Base-by-base conservation (phyloP, 768 basidiomycete species). In the Collybia sordida region DNA sequence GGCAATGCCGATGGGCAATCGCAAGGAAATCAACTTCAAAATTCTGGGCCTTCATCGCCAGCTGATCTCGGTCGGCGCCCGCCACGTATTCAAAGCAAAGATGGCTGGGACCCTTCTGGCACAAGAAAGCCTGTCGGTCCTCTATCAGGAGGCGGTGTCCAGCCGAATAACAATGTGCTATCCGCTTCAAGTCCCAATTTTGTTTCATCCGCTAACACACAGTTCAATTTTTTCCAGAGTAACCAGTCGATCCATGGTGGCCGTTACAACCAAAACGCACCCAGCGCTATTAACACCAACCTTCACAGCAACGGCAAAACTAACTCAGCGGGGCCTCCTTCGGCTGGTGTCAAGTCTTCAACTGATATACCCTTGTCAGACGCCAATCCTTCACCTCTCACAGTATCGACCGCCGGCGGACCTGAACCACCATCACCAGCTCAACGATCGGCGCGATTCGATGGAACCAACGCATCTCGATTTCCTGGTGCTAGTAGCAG, bases 141-240 rank as follows among this genome's bases (percentile, higher is more conserved):
- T 23, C 43, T 60, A 40, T 21, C 63, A 52, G 49, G 49, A 43
- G 59, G 51, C 46, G 54, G 55, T 50, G 34, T 60, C 25, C 50
- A 61, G 45, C 38, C 63, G 27, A 58, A 54, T 46, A 65, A 64
- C 52, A 72, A 73, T 68, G 72, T 68, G 67, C 64, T 55, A 54
- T 54, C 48, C 28, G 51, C 52, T 55, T 56, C 53, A 48, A 58
- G 47, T 47, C 51, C 47, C 28, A 24, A 25, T 52, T 6, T 28
- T 31, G 22, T 45, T 42, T 35, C 42, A 15, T 28, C 50, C 40
- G 53, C 63, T 57, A 47, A 63, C 56, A 63, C 56, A 37, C 43
- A 28, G 22, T 44, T 51, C 31, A 54, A 38, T 53, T 61, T 23
- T 55, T 55, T 43, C 53, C 58, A 59, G 58, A 56, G 49, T 48